phyloP scores from a whole-genome alignment of 257 asterid species.

The Verbascum thapsus region DNA sequence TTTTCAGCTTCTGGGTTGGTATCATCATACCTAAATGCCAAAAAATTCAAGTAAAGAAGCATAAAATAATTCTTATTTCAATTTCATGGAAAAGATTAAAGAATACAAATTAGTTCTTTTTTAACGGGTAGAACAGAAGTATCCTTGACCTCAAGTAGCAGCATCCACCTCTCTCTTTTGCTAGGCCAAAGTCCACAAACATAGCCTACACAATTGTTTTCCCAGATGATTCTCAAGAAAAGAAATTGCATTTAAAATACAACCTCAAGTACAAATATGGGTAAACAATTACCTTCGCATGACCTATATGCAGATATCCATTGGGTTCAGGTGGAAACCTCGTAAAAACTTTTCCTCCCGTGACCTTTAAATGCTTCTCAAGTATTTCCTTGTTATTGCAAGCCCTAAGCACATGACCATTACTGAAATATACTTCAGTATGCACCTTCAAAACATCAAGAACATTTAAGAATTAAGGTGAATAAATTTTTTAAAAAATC shows the following conservation, averaged over 20 bases:
- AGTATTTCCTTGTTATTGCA: conserved; percentile 82
- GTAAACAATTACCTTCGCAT: conserved; percentile 74
- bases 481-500: no score
- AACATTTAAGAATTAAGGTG: not conserved
- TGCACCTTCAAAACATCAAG: conserved; percentile 62
- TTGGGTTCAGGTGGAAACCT: conserved; percentile 99
- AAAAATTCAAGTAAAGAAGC: not conserved
- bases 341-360: conserved; percentile 78
- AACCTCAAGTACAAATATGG: conserved; percentile 15
- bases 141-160: conserved; percentile 80
- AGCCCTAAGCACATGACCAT: conserved; percentile 78
- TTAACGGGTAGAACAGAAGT: conserved; percentile 25
- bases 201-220: conserved; percentile 67
- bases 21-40: conserved; percentile 71
- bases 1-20: conserved; percentile 99
- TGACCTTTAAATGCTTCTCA: conserved; percentile 73
- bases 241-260: conserved; percentile 16
- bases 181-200: conserved; percentile 97
- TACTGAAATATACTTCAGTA: conserved; percentile 90
- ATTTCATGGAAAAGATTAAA: conserved; percentile 2
- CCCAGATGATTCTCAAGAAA: conserved; percentile 10
- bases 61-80: no score
- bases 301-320: conserved; percentile 96
- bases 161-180: conserved; percentile 92
- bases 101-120: not conserved